phyloP scores from a whole-genome alignment of 2,329 filamentous ascomycete genomes.

The Sclerotinia spermophila region DNA sequence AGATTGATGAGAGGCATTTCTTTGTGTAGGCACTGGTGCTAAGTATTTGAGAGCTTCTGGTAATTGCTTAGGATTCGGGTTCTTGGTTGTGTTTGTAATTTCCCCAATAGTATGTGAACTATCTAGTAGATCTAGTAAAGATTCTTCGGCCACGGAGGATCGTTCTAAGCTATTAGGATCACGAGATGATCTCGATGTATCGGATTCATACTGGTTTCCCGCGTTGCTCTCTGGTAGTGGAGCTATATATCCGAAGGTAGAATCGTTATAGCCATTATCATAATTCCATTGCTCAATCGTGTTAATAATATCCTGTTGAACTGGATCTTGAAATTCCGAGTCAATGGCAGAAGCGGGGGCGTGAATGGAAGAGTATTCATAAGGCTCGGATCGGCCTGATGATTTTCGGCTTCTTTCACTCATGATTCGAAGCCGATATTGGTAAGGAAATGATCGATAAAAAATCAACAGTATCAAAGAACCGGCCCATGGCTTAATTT shows the following conservation, averaged over 20 bases:
- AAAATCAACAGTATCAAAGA: background rate
- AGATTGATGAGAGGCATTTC: background rate
- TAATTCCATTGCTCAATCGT: constrained; percentile 9
- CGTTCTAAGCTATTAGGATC: constrained; percentile 9
- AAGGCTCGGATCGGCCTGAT: constrained; percentile 3
- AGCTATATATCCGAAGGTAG: background rate
- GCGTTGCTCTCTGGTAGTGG: background rate
- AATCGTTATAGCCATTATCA: background rate
- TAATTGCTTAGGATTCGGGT: constrained; percentile 6
- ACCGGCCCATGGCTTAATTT: background rate
- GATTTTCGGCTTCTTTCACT: background rate
- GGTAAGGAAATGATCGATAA: background rate
- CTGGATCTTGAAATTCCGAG: background rate
- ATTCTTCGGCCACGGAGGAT: constrained; percentile 7
- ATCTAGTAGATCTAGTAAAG: constrained; percentile 7
- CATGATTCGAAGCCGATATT: background rate
- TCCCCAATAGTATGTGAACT: background rate
- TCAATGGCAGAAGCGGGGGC: background rate
- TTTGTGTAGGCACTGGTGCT: background rate
- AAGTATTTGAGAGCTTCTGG: constrained; percentile 18
- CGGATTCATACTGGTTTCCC: background rate
- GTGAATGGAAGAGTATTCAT: constrained; percentile 2
- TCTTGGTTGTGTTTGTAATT: background rate
- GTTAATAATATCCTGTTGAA: constrained; percentile 5
- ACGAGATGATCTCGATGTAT: background rate